Evolutionary conservation across 2,329 filamentous ascomycete genomes (phyloP), one percentile per base, ranked within the genome.

Genomic region (Fusarium oligoseptatum): DNA sequence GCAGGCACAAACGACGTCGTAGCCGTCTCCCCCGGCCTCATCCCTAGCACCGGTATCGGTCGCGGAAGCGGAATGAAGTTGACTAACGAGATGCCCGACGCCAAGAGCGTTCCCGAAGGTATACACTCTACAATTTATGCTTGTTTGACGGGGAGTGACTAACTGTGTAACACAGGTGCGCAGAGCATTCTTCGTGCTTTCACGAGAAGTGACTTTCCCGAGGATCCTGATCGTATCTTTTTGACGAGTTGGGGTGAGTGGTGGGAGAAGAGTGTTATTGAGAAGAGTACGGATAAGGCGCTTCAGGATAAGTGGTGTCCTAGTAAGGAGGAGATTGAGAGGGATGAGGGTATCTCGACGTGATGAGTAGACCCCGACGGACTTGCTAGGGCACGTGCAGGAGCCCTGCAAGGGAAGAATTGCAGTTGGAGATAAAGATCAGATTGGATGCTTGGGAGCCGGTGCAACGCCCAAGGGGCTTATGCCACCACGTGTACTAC

Each of bases 221-320:
- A 85, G 29, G 87, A 90, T 39, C 85, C 84, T 0, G 85, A 89
- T 20, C 84, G 84, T 60, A 87, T 89, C 64, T 89, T 89, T 77
- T 74, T 90, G 55, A 89, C 87, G 0, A 88, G 87, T 73, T 89
- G 87, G 87, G 88, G 88, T 2, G 87, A 89, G 80, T 90, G 87
- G 87, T 89, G 87, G 87, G 76, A 81, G 15, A 87, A 84, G 77
- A 81, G 84, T 4, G 81, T 85, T 3, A 85, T 85, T 61, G 81
- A 74, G 14, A 79, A 81, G 64, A 81, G 81, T 2, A 78, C 88
- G 4, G 86, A 89, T 62, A 84, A 84, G 79, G 71, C 73, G 1
- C 80, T 89, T 4, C 88, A 89, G 80, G 83, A 89, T 43, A 88
- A 87, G 76, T 89, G 87, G 87, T 86, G 80, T 27, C 85, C 85